Evolutionary conservation across 2,329 filamentous ascomycete genomes (phyloP), one percentile per base, ranked within the genome.

Genomic region (Tolypocladium tundrense): DNA sequence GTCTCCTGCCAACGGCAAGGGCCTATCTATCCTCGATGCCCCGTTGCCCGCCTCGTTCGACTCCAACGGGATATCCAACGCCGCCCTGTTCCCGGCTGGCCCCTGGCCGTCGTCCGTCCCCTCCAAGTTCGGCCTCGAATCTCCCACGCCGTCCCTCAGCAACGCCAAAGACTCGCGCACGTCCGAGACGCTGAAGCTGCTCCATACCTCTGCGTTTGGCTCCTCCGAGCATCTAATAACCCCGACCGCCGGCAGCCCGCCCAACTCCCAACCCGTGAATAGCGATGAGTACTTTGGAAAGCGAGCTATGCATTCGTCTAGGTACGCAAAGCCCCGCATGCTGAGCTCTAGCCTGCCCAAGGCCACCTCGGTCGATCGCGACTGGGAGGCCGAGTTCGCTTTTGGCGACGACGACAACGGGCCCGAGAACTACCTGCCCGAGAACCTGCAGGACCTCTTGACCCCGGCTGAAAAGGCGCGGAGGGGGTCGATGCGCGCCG

Each of bases 41-140:
- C 91, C 91, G 19, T 82, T 97, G 10, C 94, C 94, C 1, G 90
- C 92, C 10, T 97, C 93, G 0, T 97, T 97, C 70, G 94, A 97
- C 73, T 96, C 91, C 66, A 94, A 97, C 68, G 93, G 92, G 54
- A 90, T 97, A 56, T 97, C 92, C 13, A 90, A 93, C 70, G 91
- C 91, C 61, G 92, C 93, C 21, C 85, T 91, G 60, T 91, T 92
- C 70, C 79, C 79, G 21, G 77, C 74, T 39, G 94, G 90, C 0
- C 91, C 92, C 0, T 91, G 95, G 72, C 92, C 93, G 9, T 90
- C 92, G 0, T 97, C 93, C 0, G 89, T 97, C 13, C 94, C 94
- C 11, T 90, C 91, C 55, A 90, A 93, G 66, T 97, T 97, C 66
- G 90, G 90, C 16, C 78, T 97, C 63, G 92, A 96, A 56, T 91